phyloP scores from a whole-genome alignment of 2,329 filamentous ascomycete species.

The Fusarium azukiicola region DNA sequence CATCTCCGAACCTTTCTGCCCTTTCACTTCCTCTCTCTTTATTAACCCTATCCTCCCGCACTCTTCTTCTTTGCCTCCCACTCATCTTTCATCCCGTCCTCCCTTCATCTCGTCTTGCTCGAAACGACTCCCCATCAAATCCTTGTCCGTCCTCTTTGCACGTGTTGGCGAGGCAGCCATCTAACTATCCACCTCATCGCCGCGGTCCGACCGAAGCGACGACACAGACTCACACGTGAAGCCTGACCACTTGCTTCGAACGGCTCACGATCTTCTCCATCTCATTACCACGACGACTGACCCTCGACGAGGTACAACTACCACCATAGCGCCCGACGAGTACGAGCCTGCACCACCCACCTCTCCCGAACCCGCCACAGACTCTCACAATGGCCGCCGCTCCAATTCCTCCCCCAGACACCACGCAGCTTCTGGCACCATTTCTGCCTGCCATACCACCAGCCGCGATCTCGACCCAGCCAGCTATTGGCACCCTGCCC shows the following conservation, averaged over 20 bases:
- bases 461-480: slow-evolving; percentile 78
- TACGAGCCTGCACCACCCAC: slow-evolving; percentile 4
- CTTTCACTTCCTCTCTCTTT: slow-evolving; percentile 18
- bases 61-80: slow-evolving; percentile 9
- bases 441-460: slow-evolving; percentile 80
- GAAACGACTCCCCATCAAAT: slow-evolving; percentile 8
- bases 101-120: neutral
- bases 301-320: slow-evolving; percentile 25
- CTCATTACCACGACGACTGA: slow-evolving; percentile 14
- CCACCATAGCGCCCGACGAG: slow-evolving; percentile 20
- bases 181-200: slow-evolving; percentile 25
- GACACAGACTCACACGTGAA: slow-evolving; percentile 44
- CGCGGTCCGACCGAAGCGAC: slow-evolving; percentile 38
- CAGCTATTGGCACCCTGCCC: slow-evolving; percentile 77
- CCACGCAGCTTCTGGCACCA: slow-evolving; percentile 72
- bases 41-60: slow-evolving; percentile 26
- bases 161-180: slow-evolving; percentile 27
- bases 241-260: slow-evolving; percentile 19
- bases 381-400: slow-evolving; percentile 53
- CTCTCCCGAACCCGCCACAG: slow-evolving; percentile 28
- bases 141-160: slow-evolving; percentile 33
- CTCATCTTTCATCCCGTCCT: slow-evolving; percentile 19
- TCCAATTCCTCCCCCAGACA: slow-evolving; percentile 67
- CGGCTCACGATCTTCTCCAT: slow-evolving; percentile 25
- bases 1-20: slow-evolving; percentile 44